Evolutionary conservation across 495 filamentous ascomycete species (phyloP), one percentile per base, ranked within the genome.

Genomic region (Hypomontagnella monticulosa): DNA sequence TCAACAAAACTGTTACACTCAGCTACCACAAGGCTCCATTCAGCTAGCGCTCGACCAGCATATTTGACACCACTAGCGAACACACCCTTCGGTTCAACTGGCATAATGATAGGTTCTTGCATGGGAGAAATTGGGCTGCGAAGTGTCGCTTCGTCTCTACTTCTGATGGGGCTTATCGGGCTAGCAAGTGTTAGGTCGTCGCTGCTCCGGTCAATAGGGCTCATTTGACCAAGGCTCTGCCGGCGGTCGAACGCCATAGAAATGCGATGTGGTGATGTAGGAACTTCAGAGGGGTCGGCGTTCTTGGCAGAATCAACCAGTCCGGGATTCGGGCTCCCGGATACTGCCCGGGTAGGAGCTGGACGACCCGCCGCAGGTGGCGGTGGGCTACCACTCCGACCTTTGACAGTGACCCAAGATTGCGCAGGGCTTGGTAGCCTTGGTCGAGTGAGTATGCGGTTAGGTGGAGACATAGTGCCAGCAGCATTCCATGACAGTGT

Each of bases 1-100:
- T 97, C 91, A 44, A 94, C 91, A 76, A 99, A 99, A 70, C 88
- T 92, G 72, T 98, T 93, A 77, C 89, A 93, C 74, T 99, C 95
- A 19, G 83, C 82, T 6, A 97, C 88, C 34, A 97, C 85, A 16
- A 91, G 76, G 11, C 87, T 80, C 95, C 95, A 99, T 75, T 99
- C 95, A 1, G 94, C 93, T 49, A 99, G 82, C 1, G 95, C 93
- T 43, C 94, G 86, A 1, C 95, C 95, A 5, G 87, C 81, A 75
- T 99, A 98, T 63, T 88, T 91, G 57, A 81, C 75, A 14, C 72
- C 77, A 1, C 65, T 55, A 11, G 75, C 72, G 47, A 69, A 80
- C 6, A 73, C 60, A 15, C 81, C 78, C 1, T 69, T 71, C 0
- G 81, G 81, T 50, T 76, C 58, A 27, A 73, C 66, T 0, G 80